Conservation (phyloP, 208 protist genomes). For the Lotmaria passim region DNA sequence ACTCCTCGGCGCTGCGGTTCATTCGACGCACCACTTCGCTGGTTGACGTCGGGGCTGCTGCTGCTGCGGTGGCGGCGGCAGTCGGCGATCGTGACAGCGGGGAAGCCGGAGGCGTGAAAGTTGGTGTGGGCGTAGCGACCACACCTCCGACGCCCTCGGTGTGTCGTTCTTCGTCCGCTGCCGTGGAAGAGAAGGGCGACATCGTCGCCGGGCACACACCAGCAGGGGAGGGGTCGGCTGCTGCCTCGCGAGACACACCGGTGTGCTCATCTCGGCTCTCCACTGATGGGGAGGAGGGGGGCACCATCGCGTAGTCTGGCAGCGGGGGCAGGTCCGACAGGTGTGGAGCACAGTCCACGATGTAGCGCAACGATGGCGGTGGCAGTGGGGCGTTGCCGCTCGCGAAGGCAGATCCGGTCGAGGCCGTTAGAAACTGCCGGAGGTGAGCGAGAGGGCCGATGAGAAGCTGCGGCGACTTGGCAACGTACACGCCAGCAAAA, state of each 20-base stretch:
- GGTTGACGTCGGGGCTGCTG: not conserved
- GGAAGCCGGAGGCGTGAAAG: not conserved
- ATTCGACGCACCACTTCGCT: slow-evolving; percentile 1
- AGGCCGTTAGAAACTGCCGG: slow-evolving; percentile 14
- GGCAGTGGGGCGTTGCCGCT: slow-evolving; percentile 6
- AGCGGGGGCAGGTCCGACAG: slow-evolving; percentile 10
- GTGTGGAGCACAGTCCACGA: slow-evolving; percentile 35
- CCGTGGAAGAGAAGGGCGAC: not conserved
- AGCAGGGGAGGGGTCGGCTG: not conserved
- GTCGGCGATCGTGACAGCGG: not conserved
- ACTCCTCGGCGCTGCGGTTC: slow-evolving; percentile 21
- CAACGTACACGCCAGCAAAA: slow-evolving; percentile 37
- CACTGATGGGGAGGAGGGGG: too few species aligned
- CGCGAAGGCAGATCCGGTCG: slow-evolving; percentile 17
- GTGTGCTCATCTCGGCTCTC: too few species aligned
- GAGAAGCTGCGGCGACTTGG: slow-evolving; percentile 27
- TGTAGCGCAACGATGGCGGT: slow-evolving; percentile 18
- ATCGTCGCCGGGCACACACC: slow-evolving; percentile 1
- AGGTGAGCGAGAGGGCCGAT: slow-evolving; percentile 34
- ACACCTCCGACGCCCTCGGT: too few species aligned
- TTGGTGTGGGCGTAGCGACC: not conserved
- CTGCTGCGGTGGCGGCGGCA: not conserved
- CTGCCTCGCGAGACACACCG: too few species aligned
- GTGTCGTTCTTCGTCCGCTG: not conserved
- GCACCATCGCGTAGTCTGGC: slow-evolving; percentile 5